These are phyloP conservation scores for Leccinum griseonigrum DNA, from an alignment of 1,284 basidiomycete genomes.

Conservation along the genomic window DNA sequence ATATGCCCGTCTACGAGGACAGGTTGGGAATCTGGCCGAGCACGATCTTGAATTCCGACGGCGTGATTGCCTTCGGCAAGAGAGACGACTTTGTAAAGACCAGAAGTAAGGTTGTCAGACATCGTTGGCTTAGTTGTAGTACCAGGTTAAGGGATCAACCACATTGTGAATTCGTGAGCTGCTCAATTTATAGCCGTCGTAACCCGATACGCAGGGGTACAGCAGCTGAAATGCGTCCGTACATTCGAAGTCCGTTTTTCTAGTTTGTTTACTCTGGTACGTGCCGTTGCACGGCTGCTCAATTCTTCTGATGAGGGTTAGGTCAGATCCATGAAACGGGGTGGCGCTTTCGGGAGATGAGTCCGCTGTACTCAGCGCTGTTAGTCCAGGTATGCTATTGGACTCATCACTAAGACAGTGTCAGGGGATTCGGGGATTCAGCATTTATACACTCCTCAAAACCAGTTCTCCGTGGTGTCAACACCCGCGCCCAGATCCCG, in stretches of 20 bases:
- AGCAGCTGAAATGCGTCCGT: neutral
- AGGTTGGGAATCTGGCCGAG: neutral
- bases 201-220: neutral
- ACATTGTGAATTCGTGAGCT: neutral
- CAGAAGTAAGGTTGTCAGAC: neutral
- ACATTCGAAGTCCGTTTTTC: neutral
- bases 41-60: neutral
- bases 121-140: neutral
- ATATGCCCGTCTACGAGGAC: neutral
- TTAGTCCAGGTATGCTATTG: neutral
- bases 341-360: neutral
- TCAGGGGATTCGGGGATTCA: no score
- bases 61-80: neutral
- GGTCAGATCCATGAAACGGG: neutral
- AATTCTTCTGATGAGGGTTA: neutral
- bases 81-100: neutral
- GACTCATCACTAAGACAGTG: no score
- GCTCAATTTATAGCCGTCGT: neutral
- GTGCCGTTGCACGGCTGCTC: neutral
- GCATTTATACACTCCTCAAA: no score
- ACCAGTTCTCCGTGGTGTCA: no score
- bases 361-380: neutral
- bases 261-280: neutral
- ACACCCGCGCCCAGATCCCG: no score
- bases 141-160: neutral